Conservation (phyloP, 2,329 filamentous ascomycete species). For the Aureobasidium sp. region DNA sequence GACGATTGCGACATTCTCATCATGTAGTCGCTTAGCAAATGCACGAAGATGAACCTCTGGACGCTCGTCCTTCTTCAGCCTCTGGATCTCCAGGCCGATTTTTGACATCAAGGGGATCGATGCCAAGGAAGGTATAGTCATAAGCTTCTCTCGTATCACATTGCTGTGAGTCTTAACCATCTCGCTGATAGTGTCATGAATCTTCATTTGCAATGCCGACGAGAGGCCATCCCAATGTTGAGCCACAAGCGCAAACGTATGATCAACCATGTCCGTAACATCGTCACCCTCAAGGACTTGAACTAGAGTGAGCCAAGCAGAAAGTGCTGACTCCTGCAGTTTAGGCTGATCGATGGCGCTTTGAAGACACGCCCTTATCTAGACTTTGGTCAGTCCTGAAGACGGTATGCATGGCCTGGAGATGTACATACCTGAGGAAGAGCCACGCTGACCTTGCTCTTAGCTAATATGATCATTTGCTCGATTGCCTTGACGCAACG, state of each 20-base stretch:
- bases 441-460: conserved; percentile 64
- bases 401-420: not conserved
- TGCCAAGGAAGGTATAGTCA: conserved; percentile 69
- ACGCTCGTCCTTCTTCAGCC: conserved; percentile 58
- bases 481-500: conserved; percentile 75
- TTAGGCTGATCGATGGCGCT: conserved; percentile 68
- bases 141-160: conserved; percentile 57
- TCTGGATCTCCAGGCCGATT: conserved; percentile 56
- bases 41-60: conserved; percentile 58
- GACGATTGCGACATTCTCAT: conserved; percentile 82
- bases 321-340: conserved; percentile 69
- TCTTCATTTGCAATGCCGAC: conserved; percentile 48
- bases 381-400: conserved; percentile 18
- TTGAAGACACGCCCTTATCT: conserved; percentile 88
- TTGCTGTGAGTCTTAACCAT: conserved; percentile 56
- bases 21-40: conserved; percentile 64
- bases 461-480: conserved; percentile 75
- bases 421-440: conserved; percentile 63
- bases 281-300: conserved; percentile 68
- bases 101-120: conserved; percentile 61
- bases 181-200: conserved; percentile 54
- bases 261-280: conserved; percentile 70
- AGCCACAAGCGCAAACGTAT: conserved; percentile 79
- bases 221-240: conserved; percentile 69
- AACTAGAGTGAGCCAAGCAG: conserved; percentile 76